Percentiles rank a stretch among this genome's conserved stretches.
Conservation (phyloP, 345 rosid genomes). For the Gossypium herbaceum region DNA sequence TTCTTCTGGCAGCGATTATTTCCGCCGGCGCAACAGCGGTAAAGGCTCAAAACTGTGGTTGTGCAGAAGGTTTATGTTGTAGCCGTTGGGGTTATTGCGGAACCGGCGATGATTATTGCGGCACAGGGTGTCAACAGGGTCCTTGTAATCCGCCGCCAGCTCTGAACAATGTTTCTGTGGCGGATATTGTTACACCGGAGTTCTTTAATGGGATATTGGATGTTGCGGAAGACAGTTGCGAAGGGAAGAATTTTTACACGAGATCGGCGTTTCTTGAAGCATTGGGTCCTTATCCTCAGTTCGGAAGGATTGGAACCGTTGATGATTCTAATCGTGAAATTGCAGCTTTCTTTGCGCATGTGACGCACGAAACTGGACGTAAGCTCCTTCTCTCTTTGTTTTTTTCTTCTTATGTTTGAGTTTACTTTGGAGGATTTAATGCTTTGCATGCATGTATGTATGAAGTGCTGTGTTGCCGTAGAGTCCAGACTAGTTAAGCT, state of each 20-base stretch:
- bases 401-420: not conserved
- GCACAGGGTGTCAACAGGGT: conserved; percentile 19
- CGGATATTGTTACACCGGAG: conserved; percentile 29
- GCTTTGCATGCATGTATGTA: not conserved
- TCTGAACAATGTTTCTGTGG: conserved; percentile 19
- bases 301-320: conserved; percentile 30
- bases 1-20: not conserved
- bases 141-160: conserved; percentile 8
- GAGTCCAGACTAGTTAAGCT: too few species aligned
- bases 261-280: conserved; percentile 34
- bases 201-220: conserved; percentile 41
- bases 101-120: conserved; percentile 11
- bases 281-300: conserved; percentile 20
- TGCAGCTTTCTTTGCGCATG: conserved; percentile 47
- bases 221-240: conserved; percentile 27
- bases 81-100: conserved; percentile 21
- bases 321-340: conserved; percentile 49
- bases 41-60: conserved; percentile 12
- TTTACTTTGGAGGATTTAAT: not conserved
- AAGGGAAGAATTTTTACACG: conserved; percentile 40
- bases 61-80: conserved; percentile 7
- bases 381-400: not conserved
- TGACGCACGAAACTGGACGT: conserved; percentile 49
- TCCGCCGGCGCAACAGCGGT: not conserved
- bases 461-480: too few species aligned